Base-by-base conservation (phyloP, 2,329 filamentous ascomycete genomes). In the Colletotrichum falcatum region DNA sequence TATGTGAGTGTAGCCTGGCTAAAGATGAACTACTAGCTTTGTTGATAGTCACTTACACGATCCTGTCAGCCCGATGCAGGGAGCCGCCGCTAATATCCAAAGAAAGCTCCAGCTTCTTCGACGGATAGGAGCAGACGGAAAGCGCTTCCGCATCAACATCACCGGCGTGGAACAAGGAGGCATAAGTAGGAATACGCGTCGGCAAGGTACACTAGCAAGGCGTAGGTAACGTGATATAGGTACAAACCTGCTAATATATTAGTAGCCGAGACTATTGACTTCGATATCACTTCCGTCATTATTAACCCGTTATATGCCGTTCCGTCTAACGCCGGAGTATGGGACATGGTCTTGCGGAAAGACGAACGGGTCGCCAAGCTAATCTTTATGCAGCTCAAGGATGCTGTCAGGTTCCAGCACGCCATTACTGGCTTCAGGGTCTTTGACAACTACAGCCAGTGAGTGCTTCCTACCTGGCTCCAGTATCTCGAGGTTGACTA, bases 341-440 rank as follows among this genome's bases (percentile, higher is more conserved):
- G 71, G n/a, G 78, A 80, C 37, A 74, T 80, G 28, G 75, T 80
- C 16, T 65, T 80, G 26, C 63, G 73, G 2, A 73, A 77, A 14
- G 77, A 79, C 26, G 77, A 80, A 59, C 73, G 77, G 44, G 78
- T 79, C 28, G 77, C 78, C 28, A 74, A 74, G 20, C 68, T 80
- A 20, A 64, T 74, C 1, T 80, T 80, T 23, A 73, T 66, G 1
- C 70, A 73, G 7, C 70, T 74, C 26, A 74, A 74, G 18, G 75
- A 79, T 42, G 71, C 77, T 26, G 64, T 79, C 2, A 77, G 75
- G 54, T 80, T 80, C 26, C 79, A 80, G 42, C 79, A 80, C 55
- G 78, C 76, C 3, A 61, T 80, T 12, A 80, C 77, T 7, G 78
- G 78, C 0, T 80, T 77, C 66, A 80, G 78, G 55, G 74, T 75